phyloP scores from a whole-genome alignment of 140 eudicot species.

The Oenanthe javanica region DNA sequence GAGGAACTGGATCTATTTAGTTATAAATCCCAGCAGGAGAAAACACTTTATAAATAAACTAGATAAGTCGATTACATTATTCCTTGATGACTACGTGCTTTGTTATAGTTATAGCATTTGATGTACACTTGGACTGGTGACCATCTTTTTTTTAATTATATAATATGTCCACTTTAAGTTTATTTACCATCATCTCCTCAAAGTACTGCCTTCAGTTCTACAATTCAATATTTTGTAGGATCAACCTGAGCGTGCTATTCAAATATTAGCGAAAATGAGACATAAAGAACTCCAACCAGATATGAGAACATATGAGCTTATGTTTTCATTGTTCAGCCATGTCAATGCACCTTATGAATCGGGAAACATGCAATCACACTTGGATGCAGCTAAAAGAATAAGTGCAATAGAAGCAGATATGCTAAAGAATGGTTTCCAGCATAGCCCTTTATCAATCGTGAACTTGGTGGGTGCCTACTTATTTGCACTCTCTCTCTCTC shows the following conservation, averaged over 20 bases:
- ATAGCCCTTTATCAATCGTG: slow-evolving; percentile 42
- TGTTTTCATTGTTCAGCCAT: slow-evolving; percentile 76
- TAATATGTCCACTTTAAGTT: not conserved
- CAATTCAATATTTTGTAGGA: slow-evolving; percentile 39
- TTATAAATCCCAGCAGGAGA: not conserved
- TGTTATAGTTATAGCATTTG: not conserved
- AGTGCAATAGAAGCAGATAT: slow-evolving; percentile 74
- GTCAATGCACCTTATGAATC: slow-evolving; percentile 82
- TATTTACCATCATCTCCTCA: not conserved
- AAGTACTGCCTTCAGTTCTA: not conserved
- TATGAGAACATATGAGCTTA: slow-evolving; percentile 66
- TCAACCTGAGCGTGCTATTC: slow-evolving; percentile 73
- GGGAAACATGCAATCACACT: slow-evolving; percentile 52
- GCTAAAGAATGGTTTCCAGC: slow-evolving; percentile 68
- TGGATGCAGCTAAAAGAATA: slow-evolving; percentile 66
- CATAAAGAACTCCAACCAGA: slow-evolving; percentile 41
- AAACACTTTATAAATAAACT: not conserved
- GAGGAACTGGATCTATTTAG: not conserved
- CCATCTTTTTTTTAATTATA: not conserved
- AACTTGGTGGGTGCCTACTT: slow-evolving; percentile 48
- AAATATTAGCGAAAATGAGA: slow-evolving; percentile 71
- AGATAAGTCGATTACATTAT: not conserved
- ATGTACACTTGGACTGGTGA: not conserved
- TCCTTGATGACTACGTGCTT: not conserved
- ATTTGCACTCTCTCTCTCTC: not conserved